Conservation (phyloP, 140 eudicot genomes). For the Flaveria floridana region DNA sequence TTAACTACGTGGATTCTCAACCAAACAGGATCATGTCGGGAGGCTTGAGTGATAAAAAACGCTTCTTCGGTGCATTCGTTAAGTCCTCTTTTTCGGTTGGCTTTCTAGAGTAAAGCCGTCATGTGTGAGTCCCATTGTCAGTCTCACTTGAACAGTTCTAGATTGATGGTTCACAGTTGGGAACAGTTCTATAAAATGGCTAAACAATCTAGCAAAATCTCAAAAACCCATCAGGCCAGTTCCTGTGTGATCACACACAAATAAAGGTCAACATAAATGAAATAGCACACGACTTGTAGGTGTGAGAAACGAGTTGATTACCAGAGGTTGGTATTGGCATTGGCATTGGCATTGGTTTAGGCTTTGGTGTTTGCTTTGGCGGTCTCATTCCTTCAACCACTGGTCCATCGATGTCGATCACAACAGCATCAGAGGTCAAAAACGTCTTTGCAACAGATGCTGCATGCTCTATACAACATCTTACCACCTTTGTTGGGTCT, state of each 20-base stretch:
- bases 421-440: constrained; percentile 79
- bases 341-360: constrained; percentile 27
- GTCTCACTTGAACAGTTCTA: constrained; percentile 16
- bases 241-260: constrained; percentile 36
- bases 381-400: constrained; percentile 37
- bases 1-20: constrained; percentile 11
- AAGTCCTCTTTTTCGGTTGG: background rate
- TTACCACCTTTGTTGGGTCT: constrained; percentile 89
- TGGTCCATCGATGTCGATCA: constrained; percentile 62
- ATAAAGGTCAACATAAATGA: constrained; percentile 16
- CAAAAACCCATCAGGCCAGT: constrained; percentile 39
- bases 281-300: background rate
- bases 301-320: constrained; percentile 27
- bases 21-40: constrained; percentile 2
- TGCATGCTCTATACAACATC: constrained; percentile 91
- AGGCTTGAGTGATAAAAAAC: background rate
- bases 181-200: background rate
- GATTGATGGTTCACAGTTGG: background rate
- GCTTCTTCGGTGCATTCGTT: constrained; percentile 5
- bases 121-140: constrained; percentile 18
- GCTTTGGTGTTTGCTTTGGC: constrained; percentile 51
- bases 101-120: background rate
- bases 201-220: background rate
- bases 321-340: constrained; percentile 48
- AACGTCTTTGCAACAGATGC: constrained; percentile 89